Conservation (phyloP, 345 rosid genomes). For the Gossypium arboreum region DNA sequence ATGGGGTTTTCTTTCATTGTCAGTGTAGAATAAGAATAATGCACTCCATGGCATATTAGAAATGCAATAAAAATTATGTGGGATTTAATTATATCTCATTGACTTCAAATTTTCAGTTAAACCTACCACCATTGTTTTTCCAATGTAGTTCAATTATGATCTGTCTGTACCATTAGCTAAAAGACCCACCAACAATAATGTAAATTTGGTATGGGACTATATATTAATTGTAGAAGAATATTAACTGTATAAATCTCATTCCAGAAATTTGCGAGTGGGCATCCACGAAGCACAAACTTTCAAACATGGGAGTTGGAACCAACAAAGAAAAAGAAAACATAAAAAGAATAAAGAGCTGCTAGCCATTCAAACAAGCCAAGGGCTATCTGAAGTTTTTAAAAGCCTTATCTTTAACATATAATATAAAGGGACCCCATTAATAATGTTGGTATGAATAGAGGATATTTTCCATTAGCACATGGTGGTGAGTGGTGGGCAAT, state of each 20-base stretch:
- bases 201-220: not conserved
- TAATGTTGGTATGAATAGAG: not conserved
- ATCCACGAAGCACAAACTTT: not conserved
- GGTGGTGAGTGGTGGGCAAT: not conserved
- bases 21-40: not conserved
- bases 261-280: not conserved
- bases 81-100: not conserved
- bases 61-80: not conserved
- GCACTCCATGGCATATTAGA: too few species aligned
- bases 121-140: not conserved
- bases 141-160: not conserved
- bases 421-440: not conserved
- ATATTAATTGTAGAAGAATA: too few species aligned
- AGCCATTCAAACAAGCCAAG: not conserved
- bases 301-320: not conserved
- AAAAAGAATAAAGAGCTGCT: not conserved
- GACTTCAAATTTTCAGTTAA: not conserved
- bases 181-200: not conserved
- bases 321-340: not conserved
- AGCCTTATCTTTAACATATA: not conserved
- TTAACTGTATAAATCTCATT: not conserved
- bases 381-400: not conserved
- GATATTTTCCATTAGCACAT: constrained; percentile 1
- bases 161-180: not conserved
- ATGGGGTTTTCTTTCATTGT: not conserved